Conservation (phyloP, 257 asterid species). For the Agastache rugosa region DNA sequence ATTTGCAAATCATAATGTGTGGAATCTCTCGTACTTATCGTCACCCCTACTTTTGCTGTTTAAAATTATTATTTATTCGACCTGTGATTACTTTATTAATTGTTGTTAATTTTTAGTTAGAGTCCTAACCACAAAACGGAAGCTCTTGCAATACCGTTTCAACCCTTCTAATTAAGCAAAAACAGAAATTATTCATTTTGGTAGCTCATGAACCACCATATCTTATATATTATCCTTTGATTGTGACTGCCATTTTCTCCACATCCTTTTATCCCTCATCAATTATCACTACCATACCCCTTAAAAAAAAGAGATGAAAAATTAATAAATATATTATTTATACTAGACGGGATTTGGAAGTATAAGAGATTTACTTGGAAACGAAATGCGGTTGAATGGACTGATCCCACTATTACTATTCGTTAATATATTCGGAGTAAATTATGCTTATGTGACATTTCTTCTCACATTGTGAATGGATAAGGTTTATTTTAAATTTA, state of each 20-base stretch:
- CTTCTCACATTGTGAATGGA: too few species aligned
- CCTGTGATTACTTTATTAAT: constrained; percentile 22
- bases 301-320: background rate
- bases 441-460: too few species aligned
- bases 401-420: too few species aligned
- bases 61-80: constrained; percentile 29
- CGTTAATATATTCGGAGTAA: too few species aligned
- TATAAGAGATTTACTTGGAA: too few species aligned
- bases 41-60: constrained; percentile 33
- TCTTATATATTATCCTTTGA: constrained; percentile 22
- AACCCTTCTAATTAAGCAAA: constrained; percentile 7
- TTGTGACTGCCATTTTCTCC: constrained; percentile 35
- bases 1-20: constrained; percentile 21
- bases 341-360: too few species aligned
- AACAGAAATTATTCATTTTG: constrained; percentile 3
- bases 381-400: too few species aligned
- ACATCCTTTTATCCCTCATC: constrained; percentile 18
- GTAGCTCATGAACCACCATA: constrained; percentile 17
- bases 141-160: background rate
- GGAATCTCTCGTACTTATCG: constrained; percentile 35
- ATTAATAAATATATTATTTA: background rate
- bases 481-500: too few species aligned
- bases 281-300: constrained; percentile 13
- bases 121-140: constrained; percentile 3
- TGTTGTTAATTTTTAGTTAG: constrained; percentile 2